Base-by-base conservation (phyloP, 2,329 filamentous ascomycete species). In the Colletotrichum godetiae region DNA sequence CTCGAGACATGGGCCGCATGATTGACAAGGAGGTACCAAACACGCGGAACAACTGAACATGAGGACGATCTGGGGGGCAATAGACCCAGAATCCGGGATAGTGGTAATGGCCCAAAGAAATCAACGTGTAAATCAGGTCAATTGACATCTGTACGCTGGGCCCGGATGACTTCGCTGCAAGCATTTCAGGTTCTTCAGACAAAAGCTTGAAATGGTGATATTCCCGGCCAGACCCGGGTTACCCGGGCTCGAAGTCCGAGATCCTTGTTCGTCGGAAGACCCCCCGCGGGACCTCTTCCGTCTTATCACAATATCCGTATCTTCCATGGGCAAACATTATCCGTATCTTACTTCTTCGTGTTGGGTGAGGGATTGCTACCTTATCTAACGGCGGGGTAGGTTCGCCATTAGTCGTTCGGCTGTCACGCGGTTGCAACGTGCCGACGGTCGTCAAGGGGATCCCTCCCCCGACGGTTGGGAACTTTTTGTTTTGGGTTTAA, bases 331-430 rank as follows among this genome's bases (percentile, higher is more conserved):
- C 12, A 6, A 33, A 46, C 19, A 15, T 35, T 15, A 64, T 42
- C 55, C 55, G 31, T 42, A 19, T 33, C 22, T 2, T 10, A 22
- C 42, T 24, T 24, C 6, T 42, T 5, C 19, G 11, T 35, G 37
- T 42, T 42, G 37, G 37, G 37, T 5, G 37, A 19, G 8, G 37
- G 8, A n/a, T 15, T 29, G 59, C 29, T 27, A 73, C 46, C 70
- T 73, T 73, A 73, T 73, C 67, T 66, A 11, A 11, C 24, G 37
- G 71, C 52, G 71, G 71, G 46, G 67, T 65, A 56, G 24, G 56
- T n/a, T 55, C 15, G 22, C 13, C 31, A 19, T n/a, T 33, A 19
- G 27, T 27, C 10, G 33, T 15, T 46, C 29, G 46, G 42, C 37
- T 35, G 49, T 70, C 46, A 66, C 60, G 67, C 67, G 56, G 49